Evolutionary conservation across 2,329 filamentous ascomycete genomes (phyloP).

Genomic region (Fusarium odoratissimum): DNA sequence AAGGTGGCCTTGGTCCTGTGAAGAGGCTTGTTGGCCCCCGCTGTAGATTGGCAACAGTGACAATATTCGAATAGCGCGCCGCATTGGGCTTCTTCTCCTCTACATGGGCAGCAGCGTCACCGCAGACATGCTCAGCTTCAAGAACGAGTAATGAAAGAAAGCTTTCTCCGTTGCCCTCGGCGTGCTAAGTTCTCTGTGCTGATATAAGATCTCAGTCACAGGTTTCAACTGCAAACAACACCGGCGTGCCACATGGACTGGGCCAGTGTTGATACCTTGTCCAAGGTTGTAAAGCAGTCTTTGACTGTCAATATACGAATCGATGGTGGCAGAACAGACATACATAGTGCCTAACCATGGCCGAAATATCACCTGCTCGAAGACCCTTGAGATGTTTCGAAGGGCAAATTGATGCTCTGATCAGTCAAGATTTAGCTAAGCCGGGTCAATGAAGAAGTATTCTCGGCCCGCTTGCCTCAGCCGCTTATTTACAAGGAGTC

Average conservation of each 20-base stretch:
- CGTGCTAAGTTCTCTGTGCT: background rate
- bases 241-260: slow-evolving; percentile 51
- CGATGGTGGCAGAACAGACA: slow-evolving; percentile 7
- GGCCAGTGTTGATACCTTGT: slow-evolving; percentile 78
- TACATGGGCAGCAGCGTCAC: accelerated
- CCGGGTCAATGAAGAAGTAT: background rate
- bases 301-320: background rate
- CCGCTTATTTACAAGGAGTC: background rate
- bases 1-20: accelerated
- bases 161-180: background rate
- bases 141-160: background rate
- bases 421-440: background rate
- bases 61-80: accelerated
- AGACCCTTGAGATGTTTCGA: slow-evolving; percentile 58
- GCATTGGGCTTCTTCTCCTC: too few species aligned
- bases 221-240: too few species aligned
- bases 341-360: slow-evolving; percentile 80
- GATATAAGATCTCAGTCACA: background rate
- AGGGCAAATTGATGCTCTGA: background rate
- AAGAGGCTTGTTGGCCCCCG: background rate
- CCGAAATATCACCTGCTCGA: slow-evolving; percentile 72
- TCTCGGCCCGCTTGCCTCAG: background rate
- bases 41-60: background rate
- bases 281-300: slow-evolving; percentile 71
- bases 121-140: accelerated